Conservation (phyloP, 805 yeast genomes). For the Metschnikowia corniflorae region DNA sequence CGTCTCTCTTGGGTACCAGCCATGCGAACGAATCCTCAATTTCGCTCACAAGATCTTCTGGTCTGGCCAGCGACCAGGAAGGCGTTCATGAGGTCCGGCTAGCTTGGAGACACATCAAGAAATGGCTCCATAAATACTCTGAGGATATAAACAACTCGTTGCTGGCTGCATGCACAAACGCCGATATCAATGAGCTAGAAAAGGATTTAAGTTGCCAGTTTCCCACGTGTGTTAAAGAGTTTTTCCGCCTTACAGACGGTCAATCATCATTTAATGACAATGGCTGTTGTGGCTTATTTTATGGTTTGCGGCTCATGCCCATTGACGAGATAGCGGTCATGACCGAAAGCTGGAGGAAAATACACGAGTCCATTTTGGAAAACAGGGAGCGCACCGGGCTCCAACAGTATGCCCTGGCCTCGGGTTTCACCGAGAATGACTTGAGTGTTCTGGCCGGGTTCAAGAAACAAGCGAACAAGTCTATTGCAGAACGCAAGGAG, state of each 20-base stretch:
- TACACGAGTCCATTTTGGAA: conserved; percentile 40
- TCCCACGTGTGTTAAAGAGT: conserved; percentile 81
- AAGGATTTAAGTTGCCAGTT: conserved; percentile 69
- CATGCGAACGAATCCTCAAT: conserved; percentile 25
- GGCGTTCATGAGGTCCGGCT: conserved; percentile 73
- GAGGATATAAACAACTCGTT: conserved; percentile 80
- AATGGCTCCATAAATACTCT: conserved; percentile 74
- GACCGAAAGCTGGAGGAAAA: conserved; percentile 82
- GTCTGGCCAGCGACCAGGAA: conserved; percentile 41
- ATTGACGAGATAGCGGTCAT: conserved; percentile 77
- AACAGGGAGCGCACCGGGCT: conserved; percentile 5
- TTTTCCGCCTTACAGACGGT: conserved; percentile 83
- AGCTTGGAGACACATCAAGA: conserved; percentile 87
- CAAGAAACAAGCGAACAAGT: conserved; percentile 1
- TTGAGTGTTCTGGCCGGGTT: conserved; percentile 7
- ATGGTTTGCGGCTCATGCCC: conserved; percentile 75
- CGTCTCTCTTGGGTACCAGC: conserved; percentile 27
- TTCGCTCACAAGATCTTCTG: conserved; percentile 11
- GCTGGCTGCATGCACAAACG: conserved; percentile 71
- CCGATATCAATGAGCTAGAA: conserved; percentile 81
- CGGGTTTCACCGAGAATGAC: conserved; percentile 3
- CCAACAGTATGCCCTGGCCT: conserved; percentile 2
- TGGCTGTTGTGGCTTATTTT: conserved; percentile 67
- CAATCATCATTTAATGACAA: conserved; percentile 68
- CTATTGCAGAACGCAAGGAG: background rate